phyloP scores from a whole-genome alignment of 2,329 filamentous ascomycete species.

The Didymella arachidicola region DNA sequence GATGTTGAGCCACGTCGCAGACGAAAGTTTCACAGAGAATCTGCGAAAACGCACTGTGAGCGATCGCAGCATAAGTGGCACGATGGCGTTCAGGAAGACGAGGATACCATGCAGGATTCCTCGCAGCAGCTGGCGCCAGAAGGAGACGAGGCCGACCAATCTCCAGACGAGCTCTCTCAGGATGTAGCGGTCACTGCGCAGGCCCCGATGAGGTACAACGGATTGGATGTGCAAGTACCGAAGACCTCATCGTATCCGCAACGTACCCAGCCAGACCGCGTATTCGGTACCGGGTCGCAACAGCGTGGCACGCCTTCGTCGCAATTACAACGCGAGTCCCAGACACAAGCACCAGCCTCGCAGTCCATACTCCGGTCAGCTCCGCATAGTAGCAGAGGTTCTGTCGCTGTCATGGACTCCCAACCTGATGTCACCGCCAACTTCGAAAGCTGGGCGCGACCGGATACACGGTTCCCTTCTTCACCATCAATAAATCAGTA shows the following conservation, averaged over 20 bases:
- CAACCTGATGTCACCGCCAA: conserved; percentile 48
- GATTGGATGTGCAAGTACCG: conserved; percentile 43
- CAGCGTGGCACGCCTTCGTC: conserved; percentile 29
- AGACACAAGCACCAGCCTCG: conserved; percentile 27
- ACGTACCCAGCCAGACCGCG: conserved; percentile 34
- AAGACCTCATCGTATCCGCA: conserved; percentile 50
- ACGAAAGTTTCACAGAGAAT: not conserved
- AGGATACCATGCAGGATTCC: conserved; percentile 33
- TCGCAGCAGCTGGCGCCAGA: conserved; percentile 26
- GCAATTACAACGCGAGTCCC: conserved; percentile 33
- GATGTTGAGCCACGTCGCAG: not conserved
- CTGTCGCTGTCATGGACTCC: conserved; percentile 56
- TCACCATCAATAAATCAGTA: conserved; percentile 48
- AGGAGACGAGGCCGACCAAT: conserved; percentile 31
- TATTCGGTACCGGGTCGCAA: conserved; percentile 30
- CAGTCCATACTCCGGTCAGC: conserved; percentile 28
- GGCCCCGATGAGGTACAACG: conserved; percentile 24
- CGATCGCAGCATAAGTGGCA: conserved; percentile 24
- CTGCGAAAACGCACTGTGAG: not conserved
- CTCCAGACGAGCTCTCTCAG: conserved; percentile 46
- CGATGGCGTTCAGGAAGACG: conserved; percentile 28
- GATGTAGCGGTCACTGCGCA: conserved; percentile 27
- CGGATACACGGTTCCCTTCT: conserved; percentile 45
- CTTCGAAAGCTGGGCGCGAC: conserved; percentile 34
- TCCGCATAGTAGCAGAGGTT: conserved; percentile 44